These are phyloP conservation scores for Erythrophleum fordii DNA, from an alignment of 306 rosid species.

Conservation along the genomic window DNA sequence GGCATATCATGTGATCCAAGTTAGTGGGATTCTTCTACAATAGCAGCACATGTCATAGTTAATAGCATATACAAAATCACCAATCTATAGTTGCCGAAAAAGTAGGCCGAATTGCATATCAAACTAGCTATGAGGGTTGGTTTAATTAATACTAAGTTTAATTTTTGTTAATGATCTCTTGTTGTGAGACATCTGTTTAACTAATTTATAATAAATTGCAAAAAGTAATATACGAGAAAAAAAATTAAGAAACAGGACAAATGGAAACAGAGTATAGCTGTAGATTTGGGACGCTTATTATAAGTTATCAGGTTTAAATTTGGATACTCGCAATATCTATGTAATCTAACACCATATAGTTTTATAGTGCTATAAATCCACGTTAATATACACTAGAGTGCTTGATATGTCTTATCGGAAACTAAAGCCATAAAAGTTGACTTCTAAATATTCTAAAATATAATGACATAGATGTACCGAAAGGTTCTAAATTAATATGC, in stretches of 20 bases:
- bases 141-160: too few relatives aligned
- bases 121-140: too few relatives aligned
- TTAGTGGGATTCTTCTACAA: slow-evolving; percentile 32
- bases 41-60: background rate
- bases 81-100: background rate
- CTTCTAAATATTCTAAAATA: background rate
- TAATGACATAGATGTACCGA: background rate
- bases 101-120: background rate
- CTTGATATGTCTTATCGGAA: too few relatives aligned
- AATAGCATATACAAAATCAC: slow-evolving; percentile 3
- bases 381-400: too few relatives aligned
- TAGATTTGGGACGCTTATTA: background rate
- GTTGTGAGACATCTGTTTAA: background rate
- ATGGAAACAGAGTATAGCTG: slow-evolving; percentile 1
- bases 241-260: background rate
- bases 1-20: slow-evolving; percentile 16
- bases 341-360: background rate
- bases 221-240: background rate
- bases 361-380: background rate
- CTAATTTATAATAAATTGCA: background rate
- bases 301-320: slow-evolving; percentile 14
- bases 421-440: background rate
- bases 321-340: background rate
- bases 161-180: background rate
- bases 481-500: background rate